Percentiles rank a stretch among this genome's conserved stretches.
Conservation (phyloP, 805 yeast genomes). For the Saccharomycopsis olivae region DNA sequence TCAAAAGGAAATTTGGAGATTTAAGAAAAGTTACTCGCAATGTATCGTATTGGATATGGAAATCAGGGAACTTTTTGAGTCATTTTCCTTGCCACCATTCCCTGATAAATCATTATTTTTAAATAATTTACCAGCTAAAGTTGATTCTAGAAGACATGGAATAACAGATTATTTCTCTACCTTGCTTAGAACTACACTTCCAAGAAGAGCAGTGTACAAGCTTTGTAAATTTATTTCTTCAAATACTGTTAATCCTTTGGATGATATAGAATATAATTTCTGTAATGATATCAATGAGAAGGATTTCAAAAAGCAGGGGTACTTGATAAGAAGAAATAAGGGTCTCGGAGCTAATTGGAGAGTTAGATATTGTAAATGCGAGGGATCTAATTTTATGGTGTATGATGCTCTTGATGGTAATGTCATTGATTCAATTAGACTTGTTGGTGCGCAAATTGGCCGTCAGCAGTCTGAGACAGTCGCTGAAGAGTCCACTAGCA, state of each 20-base stretch:
- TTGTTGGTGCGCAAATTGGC: slow-evolving; percentile 46
- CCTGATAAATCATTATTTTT: slow-evolving; percentile 56
- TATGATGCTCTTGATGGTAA: slow-evolving; percentile 49
- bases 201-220: slow-evolving; percentile 38
- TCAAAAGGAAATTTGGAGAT: slow-evolving; percentile 62
- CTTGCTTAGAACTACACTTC: slow-evolving; percentile 42
- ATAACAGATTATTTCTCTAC: slow-evolving; percentile 51
- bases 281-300: slow-evolving; percentile 22
- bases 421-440: slow-evolving; percentile 39
- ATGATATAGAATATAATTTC: slow-evolving; percentile 32
- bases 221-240: slow-evolving; percentile 59
- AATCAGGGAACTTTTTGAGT: slow-evolving; percentile 35
- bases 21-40: slow-evolving; percentile 52
- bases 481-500: slow-evolving; percentile 26
- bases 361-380: slow-evolving; percentile 55
- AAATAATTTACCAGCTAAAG: slow-evolving; percentile 50
- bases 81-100: slow-evolving; percentile 39
- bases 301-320: slow-evolving; percentile 54
- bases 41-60: slow-evolving; percentile 51
- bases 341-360: slow-evolving; percentile 61
- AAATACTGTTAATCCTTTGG: slow-evolving; percentile 52
- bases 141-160: slow-evolving; percentile 47
- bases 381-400: slow-evolving; percentile 45
- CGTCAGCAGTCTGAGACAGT: slow-evolving; percentile 29
- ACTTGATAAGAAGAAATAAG: slow-evolving; percentile 50